A percentile compares a stretch with the other conserved stretches of the same genome.
Evolutionary conservation across 768 basidiomycete species (phyloP).

Genomic region (Fomitopsis serialis): DNA sequence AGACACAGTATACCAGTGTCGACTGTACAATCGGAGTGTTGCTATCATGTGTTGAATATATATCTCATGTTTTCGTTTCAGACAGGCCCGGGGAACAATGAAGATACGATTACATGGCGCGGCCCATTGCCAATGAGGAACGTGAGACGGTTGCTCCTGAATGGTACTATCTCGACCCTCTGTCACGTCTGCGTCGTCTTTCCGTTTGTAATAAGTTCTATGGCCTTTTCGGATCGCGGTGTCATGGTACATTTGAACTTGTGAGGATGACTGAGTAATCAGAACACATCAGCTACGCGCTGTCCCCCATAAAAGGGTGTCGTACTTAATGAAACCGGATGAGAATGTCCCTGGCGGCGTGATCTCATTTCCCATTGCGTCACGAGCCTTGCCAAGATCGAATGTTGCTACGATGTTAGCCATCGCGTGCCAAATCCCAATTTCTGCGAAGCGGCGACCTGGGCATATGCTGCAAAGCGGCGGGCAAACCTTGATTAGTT

Average conservation of each 20-base stretch:
- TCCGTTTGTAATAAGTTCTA: not conserved
- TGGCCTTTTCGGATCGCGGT: not conserved
- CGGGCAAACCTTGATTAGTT: not conserved
- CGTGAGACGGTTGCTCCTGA: too few species aligned
- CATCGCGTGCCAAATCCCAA: constrained; percentile 39
- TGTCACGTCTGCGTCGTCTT: too few species aligned
- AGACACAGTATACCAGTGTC: too few species aligned
- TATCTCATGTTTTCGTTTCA: too few species aligned
- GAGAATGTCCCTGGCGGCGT: constrained; percentile 33
- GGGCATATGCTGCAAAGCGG: constrained; percentile 39
- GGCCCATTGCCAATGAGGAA: too few species aligned
- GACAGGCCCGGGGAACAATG: too few species aligned
- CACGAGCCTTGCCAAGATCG: constrained; percentile 35
- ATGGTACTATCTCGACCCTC: too few species aligned
- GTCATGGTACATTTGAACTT: not conserved
- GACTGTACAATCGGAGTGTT: too few species aligned
- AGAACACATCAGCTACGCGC: not conserved
- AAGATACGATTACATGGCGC: too few species aligned
- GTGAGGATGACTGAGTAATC: not conserved
- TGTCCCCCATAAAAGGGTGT: not conserved
- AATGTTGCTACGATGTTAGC: constrained; percentile 43
- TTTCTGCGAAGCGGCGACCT: constrained; percentile 45
- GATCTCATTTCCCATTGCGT: constrained; percentile 34
- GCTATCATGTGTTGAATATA: too few species aligned
- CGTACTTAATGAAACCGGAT: constrained; percentile 40